Evolutionary conservation across 139 green algal species (phyloP), one percentile per base, ranked within the genome.

Genomic region (Micromonas commoda): DNA sequence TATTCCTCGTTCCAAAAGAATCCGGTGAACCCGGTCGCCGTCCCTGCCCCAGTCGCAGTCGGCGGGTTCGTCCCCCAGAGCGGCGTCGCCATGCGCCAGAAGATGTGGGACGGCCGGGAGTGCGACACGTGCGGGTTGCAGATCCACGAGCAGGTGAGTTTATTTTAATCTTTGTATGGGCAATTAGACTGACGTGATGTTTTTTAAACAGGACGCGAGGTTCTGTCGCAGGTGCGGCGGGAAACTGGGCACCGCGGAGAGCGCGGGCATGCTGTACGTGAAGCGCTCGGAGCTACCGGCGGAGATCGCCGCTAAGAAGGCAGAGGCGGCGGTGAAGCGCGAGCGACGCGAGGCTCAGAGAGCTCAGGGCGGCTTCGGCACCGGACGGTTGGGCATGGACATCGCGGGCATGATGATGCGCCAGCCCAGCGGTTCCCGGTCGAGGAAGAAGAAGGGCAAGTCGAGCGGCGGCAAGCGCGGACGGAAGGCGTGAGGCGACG

Each of bases 141-240:
- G 28, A 77, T 66, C 24, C 71, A 77, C 71, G 51, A 77, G 29
- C 16, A 0, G n/a, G n/a, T n/a, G n/a, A n/a, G n/a, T n/a, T n/a
- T n/a, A n/a, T n/a, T n/a, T n/a, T n/a, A n/a, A n/a, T n/a, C n/a
- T n/a, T n/a, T n/a, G n/a, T n/a, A n/a, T n/a, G n/a, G n/a, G n/a
- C n/a, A n/a, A n/a, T n/a, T n/a, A n/a, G n/a, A n/a, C n/a, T n/a
- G n/a, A n/a, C n/a, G n/a, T n/a, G n/a, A n/a, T n/a, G n/a, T n/a
- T n/a, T n/a, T n/a, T n/a, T n/a, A n/a, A n/a, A n/a, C n/a, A n/a
- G n/a, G 71, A 77, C 52, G 71, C 71, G 37, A 29, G 52, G 34
- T 77, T 69, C 28, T 77, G 71, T 53, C 71, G 71, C 23, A n/a
- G 71, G 23, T 77, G 71, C n/a, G 52, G 39, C 24, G 52, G 2